A percentile compares a stretch with the other conserved stretches of the same genome.
phyloP scores from a whole-genome alignment of 2,329 filamentous ascomycete species.

The Stromatinia cepivora region DNA sequence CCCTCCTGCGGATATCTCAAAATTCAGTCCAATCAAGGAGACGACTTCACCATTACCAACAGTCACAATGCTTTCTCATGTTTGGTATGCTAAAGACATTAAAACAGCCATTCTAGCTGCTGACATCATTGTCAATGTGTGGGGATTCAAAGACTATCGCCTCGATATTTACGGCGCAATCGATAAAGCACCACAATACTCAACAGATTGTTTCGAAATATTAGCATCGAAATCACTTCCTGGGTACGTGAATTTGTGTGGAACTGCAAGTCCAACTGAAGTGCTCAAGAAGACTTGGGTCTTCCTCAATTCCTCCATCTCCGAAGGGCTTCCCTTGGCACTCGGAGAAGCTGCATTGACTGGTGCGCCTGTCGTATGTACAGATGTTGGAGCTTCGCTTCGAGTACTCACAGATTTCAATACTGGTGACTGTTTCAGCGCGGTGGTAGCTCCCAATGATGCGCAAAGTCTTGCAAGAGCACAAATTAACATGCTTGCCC shows the following conservation, averaged over 20 bases:
- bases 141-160: slow-evolving; percentile 64
- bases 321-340: slow-evolving; percentile 56
- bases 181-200: slow-evolving; percentile 62
- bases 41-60: slow-evolving; percentile 60
- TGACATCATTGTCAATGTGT: slow-evolving; percentile 65
- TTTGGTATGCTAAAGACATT: slow-evolving; percentile 59
- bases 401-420: slow-evolving; percentile 57
- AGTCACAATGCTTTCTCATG: slow-evolving; percentile 65
- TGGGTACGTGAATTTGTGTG: slow-evolving; percentile 40
- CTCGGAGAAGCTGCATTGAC: slow-evolving; percentile 59
- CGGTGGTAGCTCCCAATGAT: slow-evolving; percentile 65
- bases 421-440: slow-evolving; percentile 53
- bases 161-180: slow-evolving; percentile 64
- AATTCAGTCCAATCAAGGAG: slow-evolving; percentile 59
- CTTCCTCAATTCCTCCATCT: slow-evolving; percentile 58
- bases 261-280: slow-evolving; percentile 46
- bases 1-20: slow-evolving; percentile 51
- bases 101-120: slow-evolving; percentile 64
- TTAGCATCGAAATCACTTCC: slow-evolving; percentile 39
- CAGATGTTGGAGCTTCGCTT: slow-evolving; percentile 56
- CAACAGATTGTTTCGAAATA: slow-evolving; percentile 55
- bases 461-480: slow-evolving; percentile 59
- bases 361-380: slow-evolving; percentile 56
- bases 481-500: slow-evolving; percentile 61
- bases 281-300: slow-evolving; percentile 50